These are phyloP conservation scores for Warburgia ugandensis DNA, from an alignment of 164 flowering plant genomes.

Conservation along the genomic window DNA sequence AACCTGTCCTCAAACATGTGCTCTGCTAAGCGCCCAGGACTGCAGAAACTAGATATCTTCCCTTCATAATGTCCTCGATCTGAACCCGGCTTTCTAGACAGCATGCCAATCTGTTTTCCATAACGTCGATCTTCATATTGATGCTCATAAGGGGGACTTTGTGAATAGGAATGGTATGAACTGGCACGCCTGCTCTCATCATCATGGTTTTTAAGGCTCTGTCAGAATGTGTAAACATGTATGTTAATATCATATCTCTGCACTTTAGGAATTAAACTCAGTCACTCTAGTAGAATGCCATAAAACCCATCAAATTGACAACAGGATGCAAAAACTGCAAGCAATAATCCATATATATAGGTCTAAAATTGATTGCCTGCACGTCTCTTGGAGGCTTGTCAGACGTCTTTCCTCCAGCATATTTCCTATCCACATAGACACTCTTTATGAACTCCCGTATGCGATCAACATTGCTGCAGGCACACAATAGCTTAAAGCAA, in stretches of 20 bases:
- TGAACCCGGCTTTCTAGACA: conserved; percentile 84
- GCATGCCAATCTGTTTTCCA: conserved; percentile 58
- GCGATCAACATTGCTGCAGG: conserved; percentile 66
- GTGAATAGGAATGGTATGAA: conserved; percentile 97
- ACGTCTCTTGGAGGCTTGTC: conserved; percentile 73
- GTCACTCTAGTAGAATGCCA: too few relatives aligned
- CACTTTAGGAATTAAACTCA: too few relatives aligned
- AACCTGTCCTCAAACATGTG: conserved; percentile 55
- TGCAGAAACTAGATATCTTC: conserved; percentile 61
- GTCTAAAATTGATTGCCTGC: conserved; percentile 35
- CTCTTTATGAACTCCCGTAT: conserved; percentile 73
- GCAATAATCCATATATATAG: background rate
- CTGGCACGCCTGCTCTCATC: conserved; percentile 84
- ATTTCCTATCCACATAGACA: conserved; percentile 66
- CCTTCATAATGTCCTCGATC: conserved; percentile 67
- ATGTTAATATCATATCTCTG: too few relatives aligned
- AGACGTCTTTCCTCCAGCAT: conserved; percentile 49
- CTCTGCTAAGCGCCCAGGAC: conserved; percentile 66
- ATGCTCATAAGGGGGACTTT: conserved; percentile 97
- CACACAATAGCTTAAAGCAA: conserved; percentile 5
- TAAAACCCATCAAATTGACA: too few relatives aligned
- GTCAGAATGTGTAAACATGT: conserved; percentile 13
- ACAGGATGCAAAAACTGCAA: background rate
- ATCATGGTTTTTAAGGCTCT: conserved; percentile 45
- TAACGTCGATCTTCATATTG: conserved; percentile 92